These are phyloP conservation scores for Acrocalymma vagum DNA, from an alignment of 2,329 filamentous ascomycete species.

Conservation along the genomic window DNA sequence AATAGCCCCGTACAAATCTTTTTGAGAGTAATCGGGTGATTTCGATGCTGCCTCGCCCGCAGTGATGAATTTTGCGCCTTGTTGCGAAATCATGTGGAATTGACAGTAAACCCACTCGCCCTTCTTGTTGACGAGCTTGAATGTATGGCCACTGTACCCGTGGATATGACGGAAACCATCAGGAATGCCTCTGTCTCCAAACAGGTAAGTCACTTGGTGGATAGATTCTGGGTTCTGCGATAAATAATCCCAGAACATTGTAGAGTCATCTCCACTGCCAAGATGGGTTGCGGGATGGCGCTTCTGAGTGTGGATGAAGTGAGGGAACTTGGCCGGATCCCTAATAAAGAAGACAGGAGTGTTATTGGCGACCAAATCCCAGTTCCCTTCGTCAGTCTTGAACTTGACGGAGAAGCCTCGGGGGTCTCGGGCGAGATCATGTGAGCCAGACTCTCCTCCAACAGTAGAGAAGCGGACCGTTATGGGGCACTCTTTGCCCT, in stretches of 20 bases:
- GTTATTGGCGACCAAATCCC: constrained; percentile 77
- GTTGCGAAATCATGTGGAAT: constrained; percentile 63
- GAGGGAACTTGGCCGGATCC: constrained; percentile 76
- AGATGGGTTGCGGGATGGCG: constrained; percentile 75
- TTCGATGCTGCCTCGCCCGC: constrained; percentile 61
- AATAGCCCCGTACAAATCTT: constrained; percentile 62
- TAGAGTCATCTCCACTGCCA: constrained; percentile 69
- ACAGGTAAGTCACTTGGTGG: constrained; percentile 63
- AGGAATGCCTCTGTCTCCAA: constrained; percentile 64
- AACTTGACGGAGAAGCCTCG: constrained; percentile 79
- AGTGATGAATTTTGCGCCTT: constrained; percentile 61
- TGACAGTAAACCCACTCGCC: constrained; percentile 63
- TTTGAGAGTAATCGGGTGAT: constrained; percentile 61
- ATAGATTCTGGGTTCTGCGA: constrained; percentile 63
- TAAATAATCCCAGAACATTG: constrained; percentile 73
- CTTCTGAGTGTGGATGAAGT: constrained; percentile 80
- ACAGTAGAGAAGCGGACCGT: constrained; percentile 78
- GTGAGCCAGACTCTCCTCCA: constrained; percentile 75
- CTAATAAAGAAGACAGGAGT: constrained; percentile 80
- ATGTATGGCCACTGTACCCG: constrained; percentile 61
- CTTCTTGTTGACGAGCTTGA: constrained; percentile 63
- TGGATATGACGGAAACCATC: constrained; percentile 65
- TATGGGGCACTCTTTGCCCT: constrained; percentile 74
- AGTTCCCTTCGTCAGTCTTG: constrained; percentile 77
- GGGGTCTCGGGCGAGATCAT: constrained; percentile 76